These are phyloP conservation scores for Apiospora pterosperma DNA, from an alignment of 2,329 filamentous ascomycete genomes.

Conservation along the genomic window DNA sequence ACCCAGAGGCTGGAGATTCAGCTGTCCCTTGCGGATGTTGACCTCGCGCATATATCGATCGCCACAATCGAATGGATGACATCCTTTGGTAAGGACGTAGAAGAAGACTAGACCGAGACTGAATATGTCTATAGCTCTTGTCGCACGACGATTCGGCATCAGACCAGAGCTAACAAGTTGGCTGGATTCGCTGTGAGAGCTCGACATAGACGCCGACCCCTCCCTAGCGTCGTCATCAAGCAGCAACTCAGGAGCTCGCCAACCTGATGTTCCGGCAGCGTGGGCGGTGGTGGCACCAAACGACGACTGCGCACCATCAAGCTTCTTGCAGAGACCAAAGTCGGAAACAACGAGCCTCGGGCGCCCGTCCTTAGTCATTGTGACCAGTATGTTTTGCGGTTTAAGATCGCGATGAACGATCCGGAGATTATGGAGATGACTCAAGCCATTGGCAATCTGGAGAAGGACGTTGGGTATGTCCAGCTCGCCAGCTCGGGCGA, in stretches of 20 bases:
- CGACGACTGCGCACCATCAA: constrained; percentile 91
- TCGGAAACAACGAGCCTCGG: constrained; percentile 94
- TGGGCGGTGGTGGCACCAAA: constrained; percentile 93
- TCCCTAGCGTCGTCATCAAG: constrained; percentile 69
- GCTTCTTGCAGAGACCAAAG: constrained; percentile 95
- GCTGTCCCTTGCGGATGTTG: constrained; percentile 90
- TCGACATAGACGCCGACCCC: constrained; percentile 39
- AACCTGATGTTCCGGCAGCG: constrained; percentile 89
- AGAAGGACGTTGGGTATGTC: constrained; percentile 79
- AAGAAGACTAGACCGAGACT: constrained; percentile 97
- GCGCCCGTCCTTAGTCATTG: constrained; percentile 64
- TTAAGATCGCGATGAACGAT: constrained; percentile 98
- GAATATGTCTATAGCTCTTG: constrained; percentile 95
- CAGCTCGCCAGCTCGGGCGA: constrained; percentile 69
- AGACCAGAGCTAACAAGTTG: constrained; percentile 55
- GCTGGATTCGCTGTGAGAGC: constrained; percentile 60
- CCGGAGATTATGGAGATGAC: constrained; percentile 83
- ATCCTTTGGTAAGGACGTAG: constrained; percentile 92
- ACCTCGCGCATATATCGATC: constrained; percentile 94
- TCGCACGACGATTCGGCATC: constrained; percentile 72
- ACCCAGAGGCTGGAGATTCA: constrained; percentile 67
- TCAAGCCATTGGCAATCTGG: constrained; percentile 85
- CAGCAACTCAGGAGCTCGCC: constrained; percentile 92
- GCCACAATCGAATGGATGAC: constrained; percentile 90
- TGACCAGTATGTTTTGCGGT: constrained; percentile 93